These are phyloP conservation scores for Candida michaelii DNA, from an alignment of 805 yeast genomes.

Conservation along the genomic window DNA sequence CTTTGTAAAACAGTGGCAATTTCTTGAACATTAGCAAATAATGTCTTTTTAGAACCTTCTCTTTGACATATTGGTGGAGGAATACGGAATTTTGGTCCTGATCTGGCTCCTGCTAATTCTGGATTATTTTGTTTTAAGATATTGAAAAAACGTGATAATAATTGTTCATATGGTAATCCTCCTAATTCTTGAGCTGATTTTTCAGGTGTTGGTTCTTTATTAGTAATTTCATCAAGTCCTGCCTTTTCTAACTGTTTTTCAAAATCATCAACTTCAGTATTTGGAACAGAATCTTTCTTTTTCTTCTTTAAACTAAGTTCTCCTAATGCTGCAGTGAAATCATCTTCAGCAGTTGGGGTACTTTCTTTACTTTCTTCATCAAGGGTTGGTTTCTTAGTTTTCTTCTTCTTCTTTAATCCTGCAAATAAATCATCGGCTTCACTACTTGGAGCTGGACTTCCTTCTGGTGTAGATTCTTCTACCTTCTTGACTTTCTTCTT, in stretches of 20 bases:
- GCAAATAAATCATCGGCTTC: constrained; percentile 60
- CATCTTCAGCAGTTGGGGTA: constrained; percentile 27
- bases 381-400: constrained; percentile 49
- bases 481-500: constrained; percentile 64
- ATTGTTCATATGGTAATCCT: constrained; percentile 71
- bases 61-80: constrained; percentile 97
- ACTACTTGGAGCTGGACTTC: constrained; percentile 30
- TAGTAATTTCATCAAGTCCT: constrained; percentile 60
- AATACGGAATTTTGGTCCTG: constrained; percentile 88
- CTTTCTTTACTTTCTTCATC: constrained; percentile 25
- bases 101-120: constrained; percentile 95
- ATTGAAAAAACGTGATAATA: constrained; percentile 81
- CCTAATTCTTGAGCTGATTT: constrained; percentile 34
- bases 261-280: constrained; percentile 69
- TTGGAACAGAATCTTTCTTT: constrained; percentile 75
- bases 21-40: constrained; percentile 93
- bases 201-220: constrained; percentile 25
- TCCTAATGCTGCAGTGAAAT: constrained; percentile 36
- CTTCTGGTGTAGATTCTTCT: constrained; percentile 37
- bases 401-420: constrained; percentile 76
- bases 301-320: constrained; percentile 58
- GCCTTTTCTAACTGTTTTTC: constrained; percentile 89
- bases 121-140: constrained; percentile 93
- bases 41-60: constrained; percentile 95
- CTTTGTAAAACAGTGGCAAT: constrained; percentile 93